phyloP scores from a whole-genome alignment of 805 yeast species.

The Yamadazyma ubonensis region DNA sequence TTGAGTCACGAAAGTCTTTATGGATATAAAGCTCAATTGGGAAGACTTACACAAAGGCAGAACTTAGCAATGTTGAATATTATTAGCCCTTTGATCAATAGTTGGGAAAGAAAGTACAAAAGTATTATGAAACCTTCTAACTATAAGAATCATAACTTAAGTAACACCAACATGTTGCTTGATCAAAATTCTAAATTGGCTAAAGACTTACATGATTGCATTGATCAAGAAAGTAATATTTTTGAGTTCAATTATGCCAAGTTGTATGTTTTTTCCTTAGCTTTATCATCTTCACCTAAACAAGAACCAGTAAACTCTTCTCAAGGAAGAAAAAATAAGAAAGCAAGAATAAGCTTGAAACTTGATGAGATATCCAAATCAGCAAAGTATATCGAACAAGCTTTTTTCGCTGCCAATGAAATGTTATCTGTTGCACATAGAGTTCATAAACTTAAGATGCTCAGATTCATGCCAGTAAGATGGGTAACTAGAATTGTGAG shows the following conservation, averaged over 20 bases:
- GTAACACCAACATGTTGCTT: conserved; percentile 18
- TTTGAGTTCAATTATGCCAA: conserved; percentile 85
- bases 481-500: conserved; percentile 86
- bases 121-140: conserved; percentile 52
- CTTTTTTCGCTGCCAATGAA: conserved; percentile 82
- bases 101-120: conserved; percentile 70
- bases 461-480: conserved; percentile 84
- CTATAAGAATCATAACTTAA: conserved; percentile 30
- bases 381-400: conserved; percentile 76
- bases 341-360: conserved; percentile 37
- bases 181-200: conserved; percentile 35
- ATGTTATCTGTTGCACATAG: conserved; percentile 68
- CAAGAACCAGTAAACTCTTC: conserved; percentile 13
- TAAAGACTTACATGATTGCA: conserved; percentile 37
- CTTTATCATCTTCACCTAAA: conserved; percentile 50
- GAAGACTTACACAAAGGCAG: conserved; percentile 55
- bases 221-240: conserved; percentile 70
- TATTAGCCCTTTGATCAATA: conserved; percentile 71
- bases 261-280: conserved; percentile 79
- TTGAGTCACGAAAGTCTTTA: conserved; percentile 83
- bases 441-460: conserved; percentile 60
- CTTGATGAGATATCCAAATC: conserved; percentile 70
- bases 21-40: conserved; percentile 57
- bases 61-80: conserved; percentile 70
- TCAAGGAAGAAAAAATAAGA: conserved; percentile 15